Evolutionary conservation across 805 yeast genomes (phyloP).

Genomic region (Torulaspora franciscae): DNA sequence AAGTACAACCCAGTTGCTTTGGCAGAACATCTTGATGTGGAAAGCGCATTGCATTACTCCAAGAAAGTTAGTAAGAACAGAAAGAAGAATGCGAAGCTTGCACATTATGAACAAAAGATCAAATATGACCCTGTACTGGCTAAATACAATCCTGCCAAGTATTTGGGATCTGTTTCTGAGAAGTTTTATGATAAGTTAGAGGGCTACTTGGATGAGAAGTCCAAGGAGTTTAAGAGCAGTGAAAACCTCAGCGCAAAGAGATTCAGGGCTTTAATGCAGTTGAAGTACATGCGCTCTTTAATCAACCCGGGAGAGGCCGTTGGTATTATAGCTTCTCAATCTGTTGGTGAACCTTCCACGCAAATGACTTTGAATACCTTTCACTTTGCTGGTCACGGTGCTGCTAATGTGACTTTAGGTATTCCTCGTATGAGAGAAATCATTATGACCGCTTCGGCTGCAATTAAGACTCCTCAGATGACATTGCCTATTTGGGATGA

Average conservation of each 20-base stretch:
- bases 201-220: slow-evolving; percentile 53
- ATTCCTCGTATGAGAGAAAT: slow-evolving; percentile 99
- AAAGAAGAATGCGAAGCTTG: slow-evolving; percentile 56
- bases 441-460: slow-evolving; percentile 96
- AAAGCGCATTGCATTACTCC: slow-evolving; percentile 68
- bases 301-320: slow-evolving; percentile 97
- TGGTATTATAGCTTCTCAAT: slow-evolving; percentile 97
- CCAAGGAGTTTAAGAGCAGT: slow-evolving; percentile 50
- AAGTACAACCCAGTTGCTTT: slow-evolving; percentile 81
- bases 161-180: slow-evolving; percentile 90
- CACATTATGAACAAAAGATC: slow-evolving; percentile 56
- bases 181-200: slow-evolving; percentile 79
- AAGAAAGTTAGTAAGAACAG: slow-evolving; percentile 74
- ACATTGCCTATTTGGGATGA: slow-evolving; percentile 77
- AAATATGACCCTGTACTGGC: slow-evolving; percentile 88
- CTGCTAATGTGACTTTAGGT: slow-evolving; percentile 98
- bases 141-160: slow-evolving; percentile 80
- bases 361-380: slow-evolving; percentile 97
- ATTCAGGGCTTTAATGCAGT: slow-evolving; percentile 94
- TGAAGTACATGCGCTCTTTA: slow-evolving; percentile 94
- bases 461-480: slow-evolving; percentile 99
- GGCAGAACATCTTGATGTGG: slow-evolving; percentile 73
- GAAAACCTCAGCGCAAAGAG: slow-evolving; percentile 58
- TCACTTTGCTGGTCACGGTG: slow-evolving; percentile 99
- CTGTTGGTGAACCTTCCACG: slow-evolving; percentile 98